These are phyloP conservation scores for Tylopilus intermedius DNA, from an alignment of 768 basidiomycete genomes.

Conservation along the genomic window DNA sequence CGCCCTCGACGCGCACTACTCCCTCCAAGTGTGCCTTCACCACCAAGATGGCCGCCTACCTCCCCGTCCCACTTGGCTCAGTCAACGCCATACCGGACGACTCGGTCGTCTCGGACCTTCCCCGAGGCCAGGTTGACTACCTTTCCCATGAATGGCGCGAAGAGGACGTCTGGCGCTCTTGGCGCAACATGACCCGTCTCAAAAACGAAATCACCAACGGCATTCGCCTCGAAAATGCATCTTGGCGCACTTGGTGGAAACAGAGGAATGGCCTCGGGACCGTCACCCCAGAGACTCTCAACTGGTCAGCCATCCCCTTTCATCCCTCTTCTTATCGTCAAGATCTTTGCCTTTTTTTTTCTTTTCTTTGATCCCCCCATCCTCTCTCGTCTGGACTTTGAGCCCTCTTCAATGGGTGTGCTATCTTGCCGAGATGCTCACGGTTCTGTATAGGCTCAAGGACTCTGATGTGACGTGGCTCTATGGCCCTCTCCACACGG, in stretches of 20 bases:
- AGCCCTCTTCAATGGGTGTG: background rate
- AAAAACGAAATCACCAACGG: constrained; percentile 99
- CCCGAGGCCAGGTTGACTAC: constrained; percentile 95
- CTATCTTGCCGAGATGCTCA: constrained; percentile 6
- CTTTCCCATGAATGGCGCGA: constrained; percentile 96
- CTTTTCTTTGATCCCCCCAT: background rate
- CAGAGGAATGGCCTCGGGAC: constrained; percentile 95
- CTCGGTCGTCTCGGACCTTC: constrained; percentile 73
- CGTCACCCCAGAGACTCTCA: constrained; percentile 92
- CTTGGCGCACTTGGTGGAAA: constrained; percentile 99
- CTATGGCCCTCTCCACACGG: constrained; percentile 93
- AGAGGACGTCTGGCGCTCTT: constrained; percentile 97
- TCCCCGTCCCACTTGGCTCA: constrained; percentile 65
- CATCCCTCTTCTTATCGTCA: background rate
- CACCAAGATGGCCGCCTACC: constrained; percentile 54
- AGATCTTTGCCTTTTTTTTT: background rate
- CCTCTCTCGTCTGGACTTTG: background rate
- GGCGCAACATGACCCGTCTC: constrained; percentile 96
- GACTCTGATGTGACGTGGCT: constrained; percentile 99
- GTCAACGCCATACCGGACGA: constrained; percentile 67
- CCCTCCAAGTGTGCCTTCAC: no score
- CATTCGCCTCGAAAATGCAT: constrained; percentile 91
- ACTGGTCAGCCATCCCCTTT: constrained; percentile 66
- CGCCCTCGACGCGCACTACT: constrained; percentile 2
- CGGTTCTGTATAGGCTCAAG: constrained; percentile 70